These are phyloP conservation scores for Avicennia marina DNA, from an alignment of 257 asterid species.

Conservation along the genomic window DNA sequence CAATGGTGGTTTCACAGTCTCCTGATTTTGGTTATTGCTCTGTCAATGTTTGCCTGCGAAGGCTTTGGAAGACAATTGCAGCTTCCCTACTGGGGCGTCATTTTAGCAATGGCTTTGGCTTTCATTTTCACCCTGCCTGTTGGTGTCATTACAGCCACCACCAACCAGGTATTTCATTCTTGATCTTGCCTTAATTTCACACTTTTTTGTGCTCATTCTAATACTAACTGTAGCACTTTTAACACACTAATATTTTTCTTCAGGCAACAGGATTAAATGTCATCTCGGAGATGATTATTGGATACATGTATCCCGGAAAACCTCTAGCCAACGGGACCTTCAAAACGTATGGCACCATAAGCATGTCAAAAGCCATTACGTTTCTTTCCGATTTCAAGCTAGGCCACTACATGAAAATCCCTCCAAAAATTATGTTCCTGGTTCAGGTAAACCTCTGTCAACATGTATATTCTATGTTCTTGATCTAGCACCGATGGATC, in stretches of 20 bases:
- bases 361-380: constrained; percentile 54
- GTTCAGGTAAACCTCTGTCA: constrained; percentile 40
- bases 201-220: no score
- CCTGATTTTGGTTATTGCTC: constrained; percentile 28
- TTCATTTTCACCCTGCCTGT: constrained; percentile 56
- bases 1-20: constrained; percentile 68
- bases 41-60: constrained; percentile 46
- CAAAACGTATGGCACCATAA: constrained; percentile 57
- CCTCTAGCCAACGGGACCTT: constrained; percentile 60
- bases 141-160: constrained; percentile 57
- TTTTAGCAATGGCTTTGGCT: constrained; percentile 46
- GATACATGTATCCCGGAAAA: constrained; percentile 62
- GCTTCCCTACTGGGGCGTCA: constrained; percentile 72
- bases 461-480: not conserved
- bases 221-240: no score
- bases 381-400: constrained; percentile 71
- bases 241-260: not conserved
- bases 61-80: constrained; percentile 55
- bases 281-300: constrained; percentile 60
- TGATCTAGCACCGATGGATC: not conserved
- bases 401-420: constrained; percentile 77
- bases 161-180: constrained; percentile 62
- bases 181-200: no score
- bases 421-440: constrained; percentile 70
- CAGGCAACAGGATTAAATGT: constrained; percentile 57